These are phyloP conservation scores for Aspergillus wentii DNA, from an alignment of 495 filamentous ascomycete species.

Conservation along the genomic window DNA sequence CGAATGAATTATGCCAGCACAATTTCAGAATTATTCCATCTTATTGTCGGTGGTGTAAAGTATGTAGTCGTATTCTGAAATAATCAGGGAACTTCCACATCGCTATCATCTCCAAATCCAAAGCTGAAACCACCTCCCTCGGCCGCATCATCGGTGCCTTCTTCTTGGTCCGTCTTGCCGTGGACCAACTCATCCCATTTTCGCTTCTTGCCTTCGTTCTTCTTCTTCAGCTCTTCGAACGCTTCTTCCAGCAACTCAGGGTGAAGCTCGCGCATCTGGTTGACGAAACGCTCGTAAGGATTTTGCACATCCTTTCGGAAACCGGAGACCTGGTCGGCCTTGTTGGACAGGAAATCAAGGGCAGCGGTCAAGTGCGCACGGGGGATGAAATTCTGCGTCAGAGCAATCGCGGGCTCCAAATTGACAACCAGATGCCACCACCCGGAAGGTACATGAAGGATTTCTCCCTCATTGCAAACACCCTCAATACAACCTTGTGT, in stretches of 20 bases:
- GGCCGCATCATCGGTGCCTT: constrained; percentile 35
- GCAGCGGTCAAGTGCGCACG: constrained; percentile 67
- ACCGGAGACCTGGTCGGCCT: constrained; percentile 79
- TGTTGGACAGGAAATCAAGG: constrained; percentile 76
- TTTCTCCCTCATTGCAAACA: constrained; percentile 80
- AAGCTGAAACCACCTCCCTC: constrained; percentile 69
- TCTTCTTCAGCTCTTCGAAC: constrained; percentile 58
- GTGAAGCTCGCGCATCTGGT: constrained; percentile 56
- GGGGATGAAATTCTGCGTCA: constrained; percentile 96
- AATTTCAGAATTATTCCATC: too few species aligned
- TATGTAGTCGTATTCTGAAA: too few species aligned
- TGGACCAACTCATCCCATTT: constrained; percentile 79
- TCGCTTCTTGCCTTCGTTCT: constrained; percentile 60
- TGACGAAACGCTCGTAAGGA: constrained; percentile 72
- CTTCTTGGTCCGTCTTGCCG: constrained; percentile 33
- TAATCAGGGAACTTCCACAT: constrained; percentile 51
- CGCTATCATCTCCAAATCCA: constrained; percentile 67
- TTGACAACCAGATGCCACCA: constrained; percentile 99
- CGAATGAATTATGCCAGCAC: too few species aligned
- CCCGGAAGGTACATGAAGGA: constrained; percentile 86
- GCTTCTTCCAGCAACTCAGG: constrained; percentile 63
- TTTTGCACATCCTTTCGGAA: constrained; percentile 71
- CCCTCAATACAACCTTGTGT: constrained; percentile 81
- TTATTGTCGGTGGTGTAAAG: too few species aligned
- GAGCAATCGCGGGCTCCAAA: constrained; percentile 71